A percentile compares a stretch with the other conserved stretches of the same genome.
Evolutionary conservation across 1,284 basidiomycete genomes (phyloP).

Genomic region (Caloboletus inedulis): DNA sequence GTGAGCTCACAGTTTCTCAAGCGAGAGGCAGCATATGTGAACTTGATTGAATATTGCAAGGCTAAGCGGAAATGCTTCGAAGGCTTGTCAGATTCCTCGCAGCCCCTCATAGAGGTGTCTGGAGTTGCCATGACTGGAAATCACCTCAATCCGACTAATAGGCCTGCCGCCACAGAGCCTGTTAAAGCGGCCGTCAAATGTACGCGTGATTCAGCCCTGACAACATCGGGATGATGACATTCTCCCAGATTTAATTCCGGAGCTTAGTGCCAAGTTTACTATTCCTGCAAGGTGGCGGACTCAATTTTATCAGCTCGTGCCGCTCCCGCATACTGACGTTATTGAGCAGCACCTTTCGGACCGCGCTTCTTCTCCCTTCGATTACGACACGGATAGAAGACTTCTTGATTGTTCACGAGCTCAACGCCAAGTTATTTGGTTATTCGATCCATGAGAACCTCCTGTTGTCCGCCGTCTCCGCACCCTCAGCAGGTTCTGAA

Average conservation of each 20-base stretch:
- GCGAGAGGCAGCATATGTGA: slow-evolving; percentile 57
- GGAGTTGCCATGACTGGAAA: slow-evolving; percentile 50
- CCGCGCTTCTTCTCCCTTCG: slow-evolving; percentile 66
- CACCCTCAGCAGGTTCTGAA: slow-evolving; percentile 63
- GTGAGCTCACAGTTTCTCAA: slow-evolving; percentile 32
- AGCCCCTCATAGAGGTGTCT: slow-evolving; percentile 69
- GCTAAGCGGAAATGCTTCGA: slow-evolving; percentile 57
- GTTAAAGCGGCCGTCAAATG: slow-evolving; percentile 54
- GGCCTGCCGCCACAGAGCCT: slow-evolving; percentile 31
- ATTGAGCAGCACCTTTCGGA: slow-evolving; percentile 55
- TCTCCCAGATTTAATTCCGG: slow-evolving; percentile 68
- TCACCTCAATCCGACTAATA: slow-evolving; percentile 50
- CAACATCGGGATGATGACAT: slow-evolving; percentile 25
- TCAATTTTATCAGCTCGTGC: slow-evolving; percentile 14
- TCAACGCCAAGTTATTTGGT: slow-evolving; percentile 68
- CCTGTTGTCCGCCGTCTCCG: slow-evolving; percentile 62
- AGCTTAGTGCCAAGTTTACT: slow-evolving; percentile 67
- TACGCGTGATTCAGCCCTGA: slow-evolving; percentile 25
- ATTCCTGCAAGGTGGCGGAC: slow-evolving; percentile 64
- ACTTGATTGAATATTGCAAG: slow-evolving; percentile 63
- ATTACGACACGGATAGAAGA: slow-evolving; percentile 68
- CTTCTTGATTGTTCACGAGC: slow-evolving; percentile 67
- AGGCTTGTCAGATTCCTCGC: slow-evolving; percentile 56
- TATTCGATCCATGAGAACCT: slow-evolving; percentile 56
- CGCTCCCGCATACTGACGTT: slow-evolving; percentile 28